A percentile compares a stretch with the other conserved stretches of the same genome.
phyloP scores from a whole-genome alignment of 1,139 yeast species.

The Kurtzmaniella natalensis region DNA sequence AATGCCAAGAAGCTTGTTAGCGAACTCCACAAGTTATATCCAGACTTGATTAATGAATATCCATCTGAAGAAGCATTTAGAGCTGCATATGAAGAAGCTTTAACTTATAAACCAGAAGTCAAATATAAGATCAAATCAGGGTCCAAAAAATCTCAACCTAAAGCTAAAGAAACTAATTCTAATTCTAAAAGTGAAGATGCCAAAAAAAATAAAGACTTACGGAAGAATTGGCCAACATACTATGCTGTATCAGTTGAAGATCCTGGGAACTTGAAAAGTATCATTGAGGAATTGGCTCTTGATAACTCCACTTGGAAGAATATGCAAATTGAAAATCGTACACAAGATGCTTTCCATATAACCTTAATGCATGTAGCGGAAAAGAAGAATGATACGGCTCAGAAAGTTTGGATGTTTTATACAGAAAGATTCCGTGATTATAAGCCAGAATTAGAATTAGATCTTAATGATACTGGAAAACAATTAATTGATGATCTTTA shows the following conservation, averaged over 20 bases:
- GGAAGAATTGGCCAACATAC: constrained; percentile 8
- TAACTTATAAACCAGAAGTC: constrained; percentile 47
- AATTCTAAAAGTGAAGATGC: constrained; percentile 8
- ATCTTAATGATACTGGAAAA: constrained; percentile 7
- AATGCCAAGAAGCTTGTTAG: constrained; percentile 48
- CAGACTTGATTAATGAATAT: constrained; percentile 35
- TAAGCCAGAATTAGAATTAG: constrained; percentile 9
- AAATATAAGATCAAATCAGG: constrained; percentile 25
- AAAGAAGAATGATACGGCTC: constrained; percentile 20
- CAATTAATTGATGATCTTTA: constrained; percentile 13
- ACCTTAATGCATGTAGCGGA: constrained; percentile 61
- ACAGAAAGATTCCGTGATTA: constrained; percentile 12
- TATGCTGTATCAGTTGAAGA: constrained; percentile 11
- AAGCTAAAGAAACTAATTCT: constrained; percentile 8
- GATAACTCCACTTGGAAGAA: constrained; percentile 24
- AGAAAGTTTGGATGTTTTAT: constrained; percentile 7
- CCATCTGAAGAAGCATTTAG: constrained; percentile 41
- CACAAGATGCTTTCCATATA: constrained; percentile 67
- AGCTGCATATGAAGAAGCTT: constrained; percentile 45
- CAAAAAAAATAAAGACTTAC: constrained; percentile 11
- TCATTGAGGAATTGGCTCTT: constrained; percentile 9
- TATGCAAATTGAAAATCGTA: constrained; percentile 26
- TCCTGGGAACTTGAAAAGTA: constrained; percentile 4
- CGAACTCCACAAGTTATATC: constrained; percentile 36
- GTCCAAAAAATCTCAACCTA: constrained; percentile 11